A percentile compares a stretch with the other conserved stretches of the same genome.
Evolutionary conservation across 441 rosid species (phyloP).

Genomic region (Erysimum pusillum): DNA sequence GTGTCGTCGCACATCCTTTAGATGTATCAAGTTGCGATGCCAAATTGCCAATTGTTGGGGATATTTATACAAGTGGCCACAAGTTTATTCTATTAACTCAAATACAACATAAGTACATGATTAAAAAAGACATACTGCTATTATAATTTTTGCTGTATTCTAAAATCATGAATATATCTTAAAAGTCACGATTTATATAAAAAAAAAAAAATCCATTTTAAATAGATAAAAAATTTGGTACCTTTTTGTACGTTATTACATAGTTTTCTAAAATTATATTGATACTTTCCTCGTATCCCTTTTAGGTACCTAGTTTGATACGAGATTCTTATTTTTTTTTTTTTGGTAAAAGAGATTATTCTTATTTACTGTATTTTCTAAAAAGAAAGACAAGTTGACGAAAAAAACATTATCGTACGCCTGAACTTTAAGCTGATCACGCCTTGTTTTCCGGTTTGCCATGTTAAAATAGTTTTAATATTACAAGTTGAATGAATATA

Average conservation of each 20-base stretch:
- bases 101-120: background rate
- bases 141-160: background rate
- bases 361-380: background rate
- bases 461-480: slow-evolving; percentile 4
- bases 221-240: background rate
- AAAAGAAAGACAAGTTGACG: slow-evolving; percentile 22
- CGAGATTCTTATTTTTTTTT: slow-evolving; percentile 17
- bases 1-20: slow-evolving; percentile 1
- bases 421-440: background rate
- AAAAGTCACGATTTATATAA: background rate
- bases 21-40: slow-evolving; percentile 36
- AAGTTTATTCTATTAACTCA: background rate
- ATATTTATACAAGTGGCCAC: slow-evolving; percentile 35
- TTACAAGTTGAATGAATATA: slow-evolving; percentile 34
- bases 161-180: slow-evolving; percentile 8
- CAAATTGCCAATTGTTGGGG: slow-evolving; percentile 27
- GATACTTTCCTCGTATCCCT: background rate
- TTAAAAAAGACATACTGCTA: background rate
- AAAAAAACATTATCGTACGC: slow-evolving; percentile 18
- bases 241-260: slow-evolving; percentile 5
- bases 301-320: slow-evolving; percentile 35
- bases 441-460: slow-evolving; percentile 11
- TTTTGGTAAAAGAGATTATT: too few species aligned
- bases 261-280: background rate
- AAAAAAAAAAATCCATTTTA: background rate